Evolutionary conservation across 2,329 filamentous ascomycete species (phyloP), one percentile per base, ranked within the genome.

Genomic region (Hymenoscyphus occultus): DNA sequence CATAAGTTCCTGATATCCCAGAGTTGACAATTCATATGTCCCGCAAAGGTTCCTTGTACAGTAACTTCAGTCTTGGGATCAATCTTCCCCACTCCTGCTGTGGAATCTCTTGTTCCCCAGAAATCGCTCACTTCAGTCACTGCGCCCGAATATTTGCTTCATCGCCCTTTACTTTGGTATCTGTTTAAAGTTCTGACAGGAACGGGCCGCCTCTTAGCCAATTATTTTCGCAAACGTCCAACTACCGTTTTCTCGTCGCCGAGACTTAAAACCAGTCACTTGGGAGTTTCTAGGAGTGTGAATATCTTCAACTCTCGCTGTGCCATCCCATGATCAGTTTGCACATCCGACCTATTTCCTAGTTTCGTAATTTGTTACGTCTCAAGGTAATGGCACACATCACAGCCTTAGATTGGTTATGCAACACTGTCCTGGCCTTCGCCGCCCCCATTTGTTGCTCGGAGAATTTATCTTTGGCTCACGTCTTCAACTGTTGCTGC

Each of bases 81-180:
- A 68, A 64, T 10, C 63, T 69, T 39, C 56, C 61, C 28, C 66
- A 64, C 32, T 51, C 91, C 3, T 91, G 86, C 70, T 5, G 86
- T 91, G 2, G 88, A 91, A 74, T 83, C 83, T 68, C 87, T 82
- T 60, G 89, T 89, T 54, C 85, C 89, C 28, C 84, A 89, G 59
- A 83, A 83, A 74, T 88, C 87, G 4, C 79, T 92, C 1, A 83
- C 90, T 67, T 71, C 83, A 7, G 89, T 89, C 54, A 87, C 84
- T 3, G 22, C 48, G 69, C 87, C n/a, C 90, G 88, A 87, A 78
- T 91, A 65, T 91, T 90, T 69, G 68, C 54, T 69, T 67, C 64
- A 59, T 69, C 57, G 45, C 66, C 0, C 67, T 67, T 45, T 66
- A 62, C 19, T 61, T 56, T 64, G 61, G 48, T 19, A 13, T 28